phyloP scores from a whole-genome alignment of 306 rosid species.

The Corylus americana region DNA sequence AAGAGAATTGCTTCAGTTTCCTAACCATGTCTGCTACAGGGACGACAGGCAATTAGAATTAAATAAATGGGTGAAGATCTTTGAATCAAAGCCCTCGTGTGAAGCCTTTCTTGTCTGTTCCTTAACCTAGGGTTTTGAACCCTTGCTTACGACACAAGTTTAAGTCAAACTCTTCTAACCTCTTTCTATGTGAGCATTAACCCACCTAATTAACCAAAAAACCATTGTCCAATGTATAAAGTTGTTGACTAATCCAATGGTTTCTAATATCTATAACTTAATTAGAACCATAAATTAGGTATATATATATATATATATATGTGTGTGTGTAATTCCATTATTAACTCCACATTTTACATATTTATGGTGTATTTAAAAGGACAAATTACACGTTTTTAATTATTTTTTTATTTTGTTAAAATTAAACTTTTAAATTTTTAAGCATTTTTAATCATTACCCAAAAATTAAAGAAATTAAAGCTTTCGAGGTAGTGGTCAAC shows the following conservation, averaged over 20 bases:
- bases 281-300: background rate
- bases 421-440: no score
- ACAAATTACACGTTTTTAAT: no score
- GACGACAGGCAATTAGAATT: constrained; percentile 11
- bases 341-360: no score
- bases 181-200: constrained; percentile 28
- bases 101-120: constrained; percentile 37
- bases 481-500: background rate
- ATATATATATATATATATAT: no score
- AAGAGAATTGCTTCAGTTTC: constrained; percentile 15
- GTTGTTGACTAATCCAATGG: constrained; percentile 12
- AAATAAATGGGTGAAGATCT: constrained; percentile 20
- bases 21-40: constrained; percentile 21
- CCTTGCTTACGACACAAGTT: constrained; percentile 40
- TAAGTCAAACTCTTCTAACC: constrained; percentile 32
- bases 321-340: background rate
- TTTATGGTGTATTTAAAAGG: no score
- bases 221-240: constrained; percentile 19
- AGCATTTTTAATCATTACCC: background rate
- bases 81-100: constrained; percentile 37
- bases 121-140: constrained; percentile 26
- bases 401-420: no score
- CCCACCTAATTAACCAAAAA: background rate
- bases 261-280: background rate
- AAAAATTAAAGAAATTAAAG: background rate